phyloP scores from a whole-genome alignment of 1,139 yeast species.

The Kurtzmaniella quercitrusa region DNA sequence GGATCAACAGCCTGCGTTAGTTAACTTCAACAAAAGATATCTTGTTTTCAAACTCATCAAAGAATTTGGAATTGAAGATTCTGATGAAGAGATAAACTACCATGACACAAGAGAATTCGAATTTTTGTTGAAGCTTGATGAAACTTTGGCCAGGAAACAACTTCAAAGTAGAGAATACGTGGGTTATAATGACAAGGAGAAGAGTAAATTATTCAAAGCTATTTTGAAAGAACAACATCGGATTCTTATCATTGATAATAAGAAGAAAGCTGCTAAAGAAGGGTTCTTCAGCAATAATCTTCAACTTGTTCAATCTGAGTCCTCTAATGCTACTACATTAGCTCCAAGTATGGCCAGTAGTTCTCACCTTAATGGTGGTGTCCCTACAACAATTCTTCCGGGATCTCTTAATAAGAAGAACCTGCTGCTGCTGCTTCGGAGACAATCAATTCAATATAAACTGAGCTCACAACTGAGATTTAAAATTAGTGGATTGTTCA shows the following conservation, averaged over 20 bases:
- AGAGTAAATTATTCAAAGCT: conserved; percentile 24
- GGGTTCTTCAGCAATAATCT: not conserved
- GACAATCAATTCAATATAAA: conserved; percentile 43
- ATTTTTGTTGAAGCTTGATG: conserved; percentile 41
- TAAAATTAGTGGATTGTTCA: conserved; percentile 41
- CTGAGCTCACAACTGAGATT: conserved; percentile 37
- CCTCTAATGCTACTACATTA: not conserved
- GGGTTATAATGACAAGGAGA: conserved; percentile 22
- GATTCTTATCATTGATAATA: conserved; percentile 30
- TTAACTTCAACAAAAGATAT: conserved; percentile 44
- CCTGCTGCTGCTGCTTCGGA: conserved; percentile 29
- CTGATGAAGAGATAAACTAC: conserved; percentile 21
- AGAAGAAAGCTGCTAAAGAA: conserved; percentile 21
- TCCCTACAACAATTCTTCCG: conserved; percentile 5
- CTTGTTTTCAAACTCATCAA: conserved; percentile 38
- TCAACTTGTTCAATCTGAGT: not conserved
- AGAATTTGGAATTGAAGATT: conserved; percentile 39
- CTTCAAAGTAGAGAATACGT: conserved; percentile 23
- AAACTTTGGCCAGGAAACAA: conserved; percentile 26
- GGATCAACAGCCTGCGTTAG: conserved; percentile 7
- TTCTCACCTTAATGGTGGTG: not conserved
- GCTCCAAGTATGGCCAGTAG: not conserved
- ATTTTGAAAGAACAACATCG: conserved; percentile 34
- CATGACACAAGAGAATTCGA: conserved; percentile 44
- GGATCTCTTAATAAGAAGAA: conserved; percentile 24